phyloP scores from a whole-genome alignment of 179 eudicot genomes.

The Pouteria campechiana region DNA sequence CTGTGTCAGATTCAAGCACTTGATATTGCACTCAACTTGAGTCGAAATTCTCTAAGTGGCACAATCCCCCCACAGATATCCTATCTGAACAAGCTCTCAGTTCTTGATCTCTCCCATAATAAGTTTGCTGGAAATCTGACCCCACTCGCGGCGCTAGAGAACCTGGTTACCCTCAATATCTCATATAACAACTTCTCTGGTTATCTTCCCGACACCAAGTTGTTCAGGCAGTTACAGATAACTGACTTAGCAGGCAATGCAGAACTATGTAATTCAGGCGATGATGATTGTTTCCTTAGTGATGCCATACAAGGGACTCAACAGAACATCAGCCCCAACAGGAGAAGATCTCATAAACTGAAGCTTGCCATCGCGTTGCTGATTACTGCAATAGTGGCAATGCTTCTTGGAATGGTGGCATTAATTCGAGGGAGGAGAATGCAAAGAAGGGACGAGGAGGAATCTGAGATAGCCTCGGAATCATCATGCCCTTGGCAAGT shows the following conservation, averaged over 20 bases:
- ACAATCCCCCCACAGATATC: constrained; percentile 54
- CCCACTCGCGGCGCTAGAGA: constrained; percentile 61
- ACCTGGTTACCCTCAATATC: constrained; percentile 71
- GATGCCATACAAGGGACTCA: constrained; percentile 8
- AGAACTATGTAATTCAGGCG: constrained; percentile 50
- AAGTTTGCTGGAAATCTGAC: constrained; percentile 46
- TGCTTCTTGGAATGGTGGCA: constrained; percentile 42
- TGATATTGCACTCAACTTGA: constrained; percentile 72
- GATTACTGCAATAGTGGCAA: constrained; percentile 23
- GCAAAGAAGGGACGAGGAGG: constrained; percentile 41
- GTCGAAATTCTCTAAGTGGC: constrained; percentile 62
- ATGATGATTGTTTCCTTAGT: constrained; percentile 53
- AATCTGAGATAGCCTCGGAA: constrained; percentile 56
- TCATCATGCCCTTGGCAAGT: constrained; percentile 68
- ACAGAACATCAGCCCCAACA: constrained; percentile 3
- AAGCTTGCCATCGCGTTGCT: constrained; percentile 55
- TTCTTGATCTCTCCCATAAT: constrained; percentile 77
- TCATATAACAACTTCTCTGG: constrained; percentile 87
- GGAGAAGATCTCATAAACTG: constrained; percentile 28
- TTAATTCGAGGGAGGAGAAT: constrained; percentile 34
- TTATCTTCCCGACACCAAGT: constrained; percentile 70
- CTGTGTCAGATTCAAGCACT: constrained; percentile 56
- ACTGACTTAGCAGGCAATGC: constrained; percentile 60
- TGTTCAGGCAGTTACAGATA: constrained; percentile 66
- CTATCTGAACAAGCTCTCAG: constrained; percentile 58